Conservation (phyloP, 2,329 filamentous ascomycete species). For the Alternaria conjuncta region DNA sequence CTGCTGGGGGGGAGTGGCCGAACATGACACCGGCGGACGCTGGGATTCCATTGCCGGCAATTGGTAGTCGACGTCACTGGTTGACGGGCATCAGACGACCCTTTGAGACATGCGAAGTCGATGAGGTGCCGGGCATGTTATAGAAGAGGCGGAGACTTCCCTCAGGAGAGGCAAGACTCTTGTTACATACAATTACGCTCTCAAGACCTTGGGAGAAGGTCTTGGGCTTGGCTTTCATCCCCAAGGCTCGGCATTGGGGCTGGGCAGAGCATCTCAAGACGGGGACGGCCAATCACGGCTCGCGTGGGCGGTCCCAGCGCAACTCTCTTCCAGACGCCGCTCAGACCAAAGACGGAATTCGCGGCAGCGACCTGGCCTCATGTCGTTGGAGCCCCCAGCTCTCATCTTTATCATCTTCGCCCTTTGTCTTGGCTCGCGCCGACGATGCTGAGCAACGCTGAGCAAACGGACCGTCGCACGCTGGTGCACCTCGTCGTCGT, state of each 20-base stretch:
- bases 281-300: conserved; percentile 31
- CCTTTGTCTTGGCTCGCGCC: conserved; percentile 13
- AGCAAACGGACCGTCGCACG: not conserved
- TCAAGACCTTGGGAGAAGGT: conserved; percentile 41
- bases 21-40: conserved; percentile 35
- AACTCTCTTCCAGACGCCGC: conserved; percentile 16
- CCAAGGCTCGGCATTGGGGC: conserved; percentile 37
- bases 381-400: conserved; percentile 8
- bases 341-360: conserved; percentile 35
- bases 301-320: conserved; percentile 5
- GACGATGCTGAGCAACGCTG: conserved; percentile 15
- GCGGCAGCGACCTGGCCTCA: conserved; percentile 25
- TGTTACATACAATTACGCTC: conserved; percentile 41
- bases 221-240: conserved; percentile 40
- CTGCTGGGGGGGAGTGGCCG: conserved; percentile 31
- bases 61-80: conserved; percentile 28
- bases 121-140: conserved; percentile 44
- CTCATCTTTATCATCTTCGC: not conserved
- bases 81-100: conserved; percentile 35
- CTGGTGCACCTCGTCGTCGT: not conserved
- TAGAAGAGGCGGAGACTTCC: conserved; percentile 35
- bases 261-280: conserved; percentile 22
- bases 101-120: conserved; percentile 20
- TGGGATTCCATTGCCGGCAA: conserved; percentile 43
- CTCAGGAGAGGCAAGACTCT: conserved; percentile 44